Evolutionary conservation across 2,329 filamentous ascomycete genomes (phyloP).

Genomic region (Aspergillus floridensis): DNA sequence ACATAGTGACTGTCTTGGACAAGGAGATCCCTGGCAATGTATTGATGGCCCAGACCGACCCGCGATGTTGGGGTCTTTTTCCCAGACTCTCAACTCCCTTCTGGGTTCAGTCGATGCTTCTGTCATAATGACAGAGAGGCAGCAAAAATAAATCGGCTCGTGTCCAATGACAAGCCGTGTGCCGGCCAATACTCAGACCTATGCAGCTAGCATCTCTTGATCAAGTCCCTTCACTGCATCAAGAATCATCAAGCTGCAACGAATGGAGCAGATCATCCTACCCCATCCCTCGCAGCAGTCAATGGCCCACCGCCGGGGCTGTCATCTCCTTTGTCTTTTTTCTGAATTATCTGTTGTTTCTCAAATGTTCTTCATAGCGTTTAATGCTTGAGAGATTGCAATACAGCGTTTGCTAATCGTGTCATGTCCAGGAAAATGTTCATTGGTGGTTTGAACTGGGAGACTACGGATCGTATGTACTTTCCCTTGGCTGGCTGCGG

Average conservation of each 20-base stretch:
- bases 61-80: neutral
- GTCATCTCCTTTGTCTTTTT: neutral
- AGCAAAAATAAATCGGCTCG: neutral
- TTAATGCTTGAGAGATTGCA: neutral
- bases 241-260: neutral
- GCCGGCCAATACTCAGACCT: neutral
- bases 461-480: conserved; percentile 91
- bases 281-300: neutral
- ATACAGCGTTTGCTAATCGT: conserved; percentile 30
- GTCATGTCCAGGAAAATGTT: conserved; percentile 84
- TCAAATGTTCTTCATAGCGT: neutral
- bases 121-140: neutral
- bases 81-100: neutral
- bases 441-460: conserved; percentile 97
- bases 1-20: conserved; percentile 9
- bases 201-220: neutral
- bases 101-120: neutral
- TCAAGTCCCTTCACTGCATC: neutral
- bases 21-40: conserved; percentile 12
- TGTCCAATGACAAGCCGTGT: neutral
- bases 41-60: conserved; percentile 12
- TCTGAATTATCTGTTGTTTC: neutral
- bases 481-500: conserved; percentile 7
- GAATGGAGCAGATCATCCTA: neutral
- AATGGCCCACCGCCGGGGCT: neutral